A percentile compares a stretch with the other conserved stretches of the same genome.
Evolutionary conservation across 768 basidiomycete species (phyloP).

Genomic region (Leccinum rimulosum): DNA sequence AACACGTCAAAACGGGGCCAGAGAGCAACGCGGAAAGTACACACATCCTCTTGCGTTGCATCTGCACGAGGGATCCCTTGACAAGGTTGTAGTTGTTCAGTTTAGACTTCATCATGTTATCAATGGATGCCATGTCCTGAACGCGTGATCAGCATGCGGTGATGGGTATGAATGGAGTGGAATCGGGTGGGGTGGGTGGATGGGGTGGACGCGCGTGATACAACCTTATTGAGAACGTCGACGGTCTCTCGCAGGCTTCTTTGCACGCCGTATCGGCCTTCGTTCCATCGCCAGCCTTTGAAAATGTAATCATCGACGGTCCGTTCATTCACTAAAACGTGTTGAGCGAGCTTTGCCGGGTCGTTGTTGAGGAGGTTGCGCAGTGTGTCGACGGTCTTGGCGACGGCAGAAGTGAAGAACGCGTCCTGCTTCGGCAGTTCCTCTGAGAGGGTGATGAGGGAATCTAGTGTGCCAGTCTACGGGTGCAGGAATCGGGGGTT

Average conservation of each 20-base stretch:
- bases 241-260: constrained; percentile 80
- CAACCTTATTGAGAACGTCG: constrained; percentile 82
- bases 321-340: constrained; percentile 77
- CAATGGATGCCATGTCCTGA: constrained; percentile 90
- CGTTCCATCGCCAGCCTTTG: constrained; percentile 90
- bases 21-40: constrained; percentile 20
- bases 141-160: constrained; percentile 25
- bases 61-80: constrained; percentile 86
- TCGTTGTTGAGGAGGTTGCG: constrained; percentile 90
- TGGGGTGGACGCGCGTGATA: constrained; percentile 17
- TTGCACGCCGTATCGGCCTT: constrained; percentile 84
- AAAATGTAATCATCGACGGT: constrained; percentile 77
- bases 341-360: constrained; percentile 67
- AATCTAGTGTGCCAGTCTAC: constrained; percentile 92
- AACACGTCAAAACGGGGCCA: constrained; percentile 6
- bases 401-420: constrained; percentile 83
- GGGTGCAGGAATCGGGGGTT: constrained; percentile 2
- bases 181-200: constrained; percentile 1
- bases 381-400: constrained; percentile 92
- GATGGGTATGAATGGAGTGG: constrained; percentile 18
- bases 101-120: constrained; percentile 91
- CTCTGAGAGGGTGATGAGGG: constrained; percentile 85
- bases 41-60: constrained; percentile 94
- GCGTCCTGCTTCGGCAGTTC: constrained; percentile 89
- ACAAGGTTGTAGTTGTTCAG: constrained; percentile 89